Evolutionary conservation across 176 grass and related monocot genomes (phyloP).

Genomic region (Ensete glaucum): DNA sequence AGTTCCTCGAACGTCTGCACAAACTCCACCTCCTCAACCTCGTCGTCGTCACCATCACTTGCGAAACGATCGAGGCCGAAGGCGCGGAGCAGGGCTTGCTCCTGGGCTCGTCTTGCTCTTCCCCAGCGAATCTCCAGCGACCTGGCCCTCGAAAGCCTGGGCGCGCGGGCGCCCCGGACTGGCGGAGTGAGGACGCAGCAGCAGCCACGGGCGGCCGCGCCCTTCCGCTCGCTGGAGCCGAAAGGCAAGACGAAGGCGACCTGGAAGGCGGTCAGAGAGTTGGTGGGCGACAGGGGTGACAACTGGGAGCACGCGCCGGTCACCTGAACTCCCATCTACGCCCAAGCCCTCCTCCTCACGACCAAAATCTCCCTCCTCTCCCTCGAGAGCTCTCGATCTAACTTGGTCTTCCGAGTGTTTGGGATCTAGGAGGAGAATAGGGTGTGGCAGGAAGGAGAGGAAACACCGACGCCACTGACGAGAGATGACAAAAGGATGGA

Average conservation of each 20-base stretch:
- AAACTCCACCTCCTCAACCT: slow-evolving; percentile 49
- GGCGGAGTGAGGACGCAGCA: neutral
- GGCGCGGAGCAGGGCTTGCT: slow-evolving; percentile 25
- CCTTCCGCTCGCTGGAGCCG: neutral
- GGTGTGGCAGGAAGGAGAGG: too few species aligned
- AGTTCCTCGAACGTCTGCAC: slow-evolving; percentile 62
- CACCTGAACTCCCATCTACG: slow-evolving; percentile 10
- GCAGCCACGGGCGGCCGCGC: neutral
- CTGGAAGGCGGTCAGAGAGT: neutral
- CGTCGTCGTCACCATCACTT: neutral
- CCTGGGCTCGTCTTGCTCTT: neutral
- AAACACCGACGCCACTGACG: too few species aligned
- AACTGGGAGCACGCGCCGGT: neutral
- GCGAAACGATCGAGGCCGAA: slow-evolving; percentile 35
- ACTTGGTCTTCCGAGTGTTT: too few species aligned
- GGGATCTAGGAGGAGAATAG: too few species aligned
- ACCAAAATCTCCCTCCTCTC: neutral
- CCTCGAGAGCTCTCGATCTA: neutral
- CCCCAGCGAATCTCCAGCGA: slow-evolving; percentile 31
- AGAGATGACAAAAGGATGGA: too few species aligned
- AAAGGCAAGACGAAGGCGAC: neutral
- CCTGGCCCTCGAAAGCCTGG: slow-evolving; percentile 30
- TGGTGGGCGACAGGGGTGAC: neutral
- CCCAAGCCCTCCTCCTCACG: neutral
- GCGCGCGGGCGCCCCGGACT: slow-evolving; percentile 17